A percentile compares a stretch with the other conserved stretches of the same genome.
These are phyloP conservation scores for Astrothelium subdiscretum DNA, from an alignment of 495 filamentous ascomycete genomes.

Conservation along the genomic window DNA sequence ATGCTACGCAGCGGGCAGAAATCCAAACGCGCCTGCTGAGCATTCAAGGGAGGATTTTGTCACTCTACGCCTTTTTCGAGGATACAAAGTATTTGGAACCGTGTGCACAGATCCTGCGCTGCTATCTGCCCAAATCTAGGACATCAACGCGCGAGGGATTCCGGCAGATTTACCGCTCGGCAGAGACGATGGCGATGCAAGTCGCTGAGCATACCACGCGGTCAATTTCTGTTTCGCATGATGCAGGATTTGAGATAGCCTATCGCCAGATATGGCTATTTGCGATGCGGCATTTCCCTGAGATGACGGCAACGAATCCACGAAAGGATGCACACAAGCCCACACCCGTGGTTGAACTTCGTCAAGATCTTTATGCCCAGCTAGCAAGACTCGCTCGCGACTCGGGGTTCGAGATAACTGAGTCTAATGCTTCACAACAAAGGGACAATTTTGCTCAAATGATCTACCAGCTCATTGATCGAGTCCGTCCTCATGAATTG, in stretches of 20 bases:
- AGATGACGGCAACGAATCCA: constrained; percentile 1
- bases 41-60: constrained; percentile 15
- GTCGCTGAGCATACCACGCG: not conserved
- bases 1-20: not conserved
- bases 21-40: not conserved
- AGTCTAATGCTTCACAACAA: not conserved
- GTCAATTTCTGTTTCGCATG: not conserved
- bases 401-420: not conserved
- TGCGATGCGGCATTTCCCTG: constrained; percentile 7
- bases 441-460: not conserved
- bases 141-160: not conserved
- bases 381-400: not conserved
- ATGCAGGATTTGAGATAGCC: not conserved
- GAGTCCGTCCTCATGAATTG: not conserved
- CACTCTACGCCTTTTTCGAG: constrained; percentile 21
- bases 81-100: constrained; percentile 24
- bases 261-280: not conserved
- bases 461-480: not conserved
- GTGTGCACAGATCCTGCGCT: constrained; percentile 17
- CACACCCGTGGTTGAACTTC: not conserved
- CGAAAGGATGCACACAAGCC: constrained; percentile 1
- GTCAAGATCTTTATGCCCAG: not conserved
- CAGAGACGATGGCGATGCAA: not conserved
- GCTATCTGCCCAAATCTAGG: constrained; percentile 7
- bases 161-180: not conserved